Percentiles rank a stretch among this genome's conserved stretches.
Conservation (phyloP, 495 filamentous ascomycete species). For the Bathelium albidoporum region DNA sequence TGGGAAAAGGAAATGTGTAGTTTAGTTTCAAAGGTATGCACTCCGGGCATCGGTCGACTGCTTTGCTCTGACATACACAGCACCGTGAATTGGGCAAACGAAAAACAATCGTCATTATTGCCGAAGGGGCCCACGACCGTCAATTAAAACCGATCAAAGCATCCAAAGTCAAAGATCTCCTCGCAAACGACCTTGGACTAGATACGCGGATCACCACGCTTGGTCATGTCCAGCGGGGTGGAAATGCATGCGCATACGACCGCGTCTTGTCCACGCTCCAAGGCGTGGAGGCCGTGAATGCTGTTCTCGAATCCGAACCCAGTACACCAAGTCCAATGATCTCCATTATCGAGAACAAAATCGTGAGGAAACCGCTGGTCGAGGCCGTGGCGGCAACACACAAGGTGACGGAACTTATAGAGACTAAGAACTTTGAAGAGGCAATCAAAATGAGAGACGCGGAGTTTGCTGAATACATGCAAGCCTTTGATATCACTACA, state of each 20-base stretch:
- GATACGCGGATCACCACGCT: slow-evolving; percentile 94
- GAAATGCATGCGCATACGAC: slow-evolving; percentile 86
- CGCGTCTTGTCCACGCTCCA: slow-evolving; percentile 87
- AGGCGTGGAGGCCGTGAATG: slow-evolving; percentile 91
- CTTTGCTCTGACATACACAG: slow-evolving; percentile 40
- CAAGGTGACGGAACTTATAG: slow-evolving; percentile 68
- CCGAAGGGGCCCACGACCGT: slow-evolving; percentile 84
- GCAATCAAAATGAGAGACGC: slow-evolving; percentile 84
- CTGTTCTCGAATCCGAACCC: slow-evolving; percentile 84
- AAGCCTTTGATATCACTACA: slow-evolving; percentile 82
- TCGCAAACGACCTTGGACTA: slow-evolving; percentile 66
- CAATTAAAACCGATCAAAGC: slow-evolving; percentile 78
- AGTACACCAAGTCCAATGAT: slow-evolving; percentile 90
- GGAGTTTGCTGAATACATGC: slow-evolving; percentile 89
- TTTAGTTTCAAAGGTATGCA: slow-evolving; percentile 64
- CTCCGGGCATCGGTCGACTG: neutral
- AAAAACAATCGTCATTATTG: slow-evolving; percentile 96
- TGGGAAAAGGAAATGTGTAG: slow-evolving; percentile 87
- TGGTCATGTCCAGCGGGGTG: slow-evolving; percentile 92
- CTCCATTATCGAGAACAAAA: slow-evolving; percentile 95
- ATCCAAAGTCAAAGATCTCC: slow-evolving; percentile 69
- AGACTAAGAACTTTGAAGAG: slow-evolving; percentile 65
- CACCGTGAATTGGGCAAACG: slow-evolving; percentile 87
- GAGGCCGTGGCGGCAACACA: slow-evolving; percentile 80
- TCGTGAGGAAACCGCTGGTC: slow-evolving; percentile 75